phyloP scores from a whole-genome alignment of 495 filamentous ascomycete species.

The Choiromyces venosus region DNA sequence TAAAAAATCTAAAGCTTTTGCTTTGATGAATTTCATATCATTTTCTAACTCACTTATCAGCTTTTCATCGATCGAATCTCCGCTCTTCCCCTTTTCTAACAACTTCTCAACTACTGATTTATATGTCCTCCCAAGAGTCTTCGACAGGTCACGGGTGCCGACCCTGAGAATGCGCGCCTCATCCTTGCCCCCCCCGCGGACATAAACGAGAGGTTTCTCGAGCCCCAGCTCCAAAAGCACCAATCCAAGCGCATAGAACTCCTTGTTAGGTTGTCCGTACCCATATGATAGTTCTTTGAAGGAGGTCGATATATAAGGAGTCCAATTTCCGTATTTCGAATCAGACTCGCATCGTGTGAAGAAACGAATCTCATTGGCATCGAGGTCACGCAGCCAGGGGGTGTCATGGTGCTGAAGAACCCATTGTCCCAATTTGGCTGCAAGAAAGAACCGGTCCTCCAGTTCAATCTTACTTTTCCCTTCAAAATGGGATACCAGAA shows the following conservation, averaged over 20 bases:
- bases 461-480: not conserved
- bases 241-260: not conserved
- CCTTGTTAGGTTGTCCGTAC: rapidly evolving
- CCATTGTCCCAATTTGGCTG: not conserved
- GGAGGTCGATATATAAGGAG: not conserved
- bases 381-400: not conserved
- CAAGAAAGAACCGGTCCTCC: not conserved
- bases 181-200: no score
- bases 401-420: not conserved
- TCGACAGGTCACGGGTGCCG: not conserved
- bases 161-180: not conserved
- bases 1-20: not conserved
- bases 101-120: not conserved
- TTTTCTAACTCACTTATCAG: not conserved
- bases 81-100: not conserved
- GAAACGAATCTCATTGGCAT: not conserved
- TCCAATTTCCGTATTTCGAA: not conserved
- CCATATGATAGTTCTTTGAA: not conserved
- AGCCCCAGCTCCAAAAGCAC: not conserved
- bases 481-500: not conserved
- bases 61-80: not conserved
- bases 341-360: not conserved
- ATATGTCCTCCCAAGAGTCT: not conserved
- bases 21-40: not conserved
- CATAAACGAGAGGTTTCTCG: not conserved